A percentile compares a stretch with the other conserved stretches of the same genome.
Evolutionary conservation across 2,329 filamentous ascomycete species (phyloP).

Genomic region (Nigrospora osmanthi): DNA sequence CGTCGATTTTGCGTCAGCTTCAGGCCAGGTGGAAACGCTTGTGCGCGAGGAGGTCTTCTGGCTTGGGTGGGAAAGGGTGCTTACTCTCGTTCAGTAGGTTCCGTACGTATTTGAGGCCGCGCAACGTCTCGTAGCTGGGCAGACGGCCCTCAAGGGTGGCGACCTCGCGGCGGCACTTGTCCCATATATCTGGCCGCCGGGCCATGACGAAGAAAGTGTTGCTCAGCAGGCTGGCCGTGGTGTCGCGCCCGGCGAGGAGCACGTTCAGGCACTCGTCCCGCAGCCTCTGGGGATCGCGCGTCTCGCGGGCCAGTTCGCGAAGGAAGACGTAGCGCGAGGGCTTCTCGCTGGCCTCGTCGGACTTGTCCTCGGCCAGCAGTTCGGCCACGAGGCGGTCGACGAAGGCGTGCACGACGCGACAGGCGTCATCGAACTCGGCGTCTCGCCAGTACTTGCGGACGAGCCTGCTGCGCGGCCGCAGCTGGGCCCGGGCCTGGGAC

Average conservation of each 20-base stretch:
- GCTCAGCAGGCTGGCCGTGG: constrained; percentile 7
- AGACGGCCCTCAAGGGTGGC: neutral
- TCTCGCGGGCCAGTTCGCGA: neutral
- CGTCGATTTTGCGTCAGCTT: neutral
- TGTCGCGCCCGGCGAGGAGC: constrained; percentile 1
- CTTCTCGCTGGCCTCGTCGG: neutral
- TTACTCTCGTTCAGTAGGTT: neutral
- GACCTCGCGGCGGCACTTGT: neutral
- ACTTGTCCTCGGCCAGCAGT: neutral
- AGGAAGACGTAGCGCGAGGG: neutral
- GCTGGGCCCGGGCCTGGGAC: neutral
- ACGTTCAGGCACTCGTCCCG: constrained; percentile 1
- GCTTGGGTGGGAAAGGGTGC: too few species aligned
- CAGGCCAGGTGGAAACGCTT: neutral
- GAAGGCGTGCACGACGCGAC: neutral
- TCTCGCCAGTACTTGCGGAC: neutral
- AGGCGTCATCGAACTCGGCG: neutral
- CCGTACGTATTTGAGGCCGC: neutral
- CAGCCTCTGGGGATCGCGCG: neutral
- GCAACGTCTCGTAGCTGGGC: neutral
- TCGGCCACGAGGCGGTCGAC: neutral
- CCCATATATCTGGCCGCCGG: neutral
- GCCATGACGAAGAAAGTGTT: neutral
- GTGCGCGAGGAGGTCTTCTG: neutral
- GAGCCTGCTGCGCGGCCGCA: neutral